Evolutionary conservation across 495 filamentous ascomycete genomes (phyloP), one percentile per base, ranked within the genome.

Genomic region (Podospora comata): DNA sequence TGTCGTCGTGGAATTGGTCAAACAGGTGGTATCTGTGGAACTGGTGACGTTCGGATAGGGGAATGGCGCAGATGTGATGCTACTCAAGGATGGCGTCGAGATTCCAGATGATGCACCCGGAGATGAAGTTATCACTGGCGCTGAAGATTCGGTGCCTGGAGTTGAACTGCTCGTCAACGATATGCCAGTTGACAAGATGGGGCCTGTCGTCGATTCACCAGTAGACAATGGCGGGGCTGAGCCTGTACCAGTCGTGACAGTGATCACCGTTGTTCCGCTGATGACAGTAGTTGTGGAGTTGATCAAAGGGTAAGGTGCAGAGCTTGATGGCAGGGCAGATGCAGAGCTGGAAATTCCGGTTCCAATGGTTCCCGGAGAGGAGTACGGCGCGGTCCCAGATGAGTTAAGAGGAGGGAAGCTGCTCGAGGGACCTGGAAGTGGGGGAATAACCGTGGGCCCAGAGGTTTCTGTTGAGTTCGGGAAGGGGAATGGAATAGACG

Each of bases 401-500:
- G 66, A 16, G 32, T 18, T 18, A 15, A 39, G 7, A 18, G 27
- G 15, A 18, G 18, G 62, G 23, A 64, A 61, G 26, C 57, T 61
- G 34, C 58, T 59, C 18, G 59, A 68, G 59, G 13, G 27, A 23
- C 44, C 60, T 16, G 64, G 1, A 16, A 18, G n/a, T n/a, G 64
- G 39, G 1, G 69, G 23, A n/a, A 23, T 65, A 13, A 39, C 63
- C 30, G 70, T 59, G 20, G 39, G 63, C 19, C 66, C 63, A 16
- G 54, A 23, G 18, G 60, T 27, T 34, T 48, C 3, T 13, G 64
- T 72, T 13, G 74, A 72, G 67, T 72, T 77, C 5, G 67, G 68
- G n/a, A 71, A 59, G 1, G 61, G 61, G 20, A 19, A 63, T 7
- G 61, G 61, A n/a, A 63, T n/a, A 28, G 61, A 62, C 0, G 27